Conservation (phyloP, 768 basidiomycete genomes). For the Hypsizygus marmoreus region DNA sequence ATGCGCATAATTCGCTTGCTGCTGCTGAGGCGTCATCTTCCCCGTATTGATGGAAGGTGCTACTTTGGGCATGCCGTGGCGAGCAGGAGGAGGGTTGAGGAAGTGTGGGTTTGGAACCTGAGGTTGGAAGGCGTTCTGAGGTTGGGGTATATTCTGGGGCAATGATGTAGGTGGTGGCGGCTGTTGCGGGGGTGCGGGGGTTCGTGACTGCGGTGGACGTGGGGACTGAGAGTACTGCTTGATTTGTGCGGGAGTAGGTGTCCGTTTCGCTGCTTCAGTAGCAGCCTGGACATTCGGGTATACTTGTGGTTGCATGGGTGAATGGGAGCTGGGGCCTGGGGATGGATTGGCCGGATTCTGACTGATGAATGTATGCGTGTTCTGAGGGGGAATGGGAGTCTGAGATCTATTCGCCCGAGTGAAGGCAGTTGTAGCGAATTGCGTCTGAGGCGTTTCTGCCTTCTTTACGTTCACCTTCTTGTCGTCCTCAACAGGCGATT, state of each 20-base stretch:
- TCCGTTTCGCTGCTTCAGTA: conserved; percentile 33
- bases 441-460: conserved; percentile 27
- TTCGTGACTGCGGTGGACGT: conserved; percentile 22
- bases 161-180: conserved; percentile 22
- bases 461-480: conserved; percentile 25
- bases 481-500: conserved; percentile 34
- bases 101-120: conserved; percentile 10
- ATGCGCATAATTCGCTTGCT: not conserved
- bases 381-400: conserved; percentile 34
- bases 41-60: not conserved
- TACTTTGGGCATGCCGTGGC: conserved; percentile 1
- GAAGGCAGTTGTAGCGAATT: conserved; percentile 28
- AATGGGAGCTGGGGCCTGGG: conserved; percentile 22
- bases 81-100: conserved; percentile 6
- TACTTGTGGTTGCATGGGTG: conserved; percentile 39
- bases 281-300: conserved; percentile 37
- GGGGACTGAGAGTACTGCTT: conserved; percentile 19
- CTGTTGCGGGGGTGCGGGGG: conserved; percentile 8
- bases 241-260: conserved; percentile 36
- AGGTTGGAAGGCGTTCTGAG: conserved; percentile 16
- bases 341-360: conserved; percentile 31
- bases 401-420: conserved; percentile 30
- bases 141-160: conserved; percentile 15
- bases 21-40: conserved; percentile 5
- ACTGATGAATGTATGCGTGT: conserved; percentile 35